phyloP scores from a whole-genome alignment of 208 protist species.

The Blechomonas ayalai region DNA sequence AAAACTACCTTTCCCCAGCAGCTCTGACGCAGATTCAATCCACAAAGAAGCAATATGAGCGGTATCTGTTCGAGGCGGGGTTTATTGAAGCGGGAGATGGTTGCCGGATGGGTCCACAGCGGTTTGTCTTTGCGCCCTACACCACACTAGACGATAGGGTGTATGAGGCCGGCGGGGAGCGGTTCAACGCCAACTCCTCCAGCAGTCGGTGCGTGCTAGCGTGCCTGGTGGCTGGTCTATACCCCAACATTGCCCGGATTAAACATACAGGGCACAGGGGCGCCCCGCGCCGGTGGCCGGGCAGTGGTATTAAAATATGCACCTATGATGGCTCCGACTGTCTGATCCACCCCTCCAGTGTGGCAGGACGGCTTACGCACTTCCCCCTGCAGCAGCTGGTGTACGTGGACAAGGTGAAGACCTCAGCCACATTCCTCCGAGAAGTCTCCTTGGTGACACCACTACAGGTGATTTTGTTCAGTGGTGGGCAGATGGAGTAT shows the following conservation, averaged over 20 bases:
- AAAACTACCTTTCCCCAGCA: slow-evolving; percentile 75
- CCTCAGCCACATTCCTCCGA: slow-evolving; percentile 86
- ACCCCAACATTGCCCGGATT: slow-evolving; percentile 89
- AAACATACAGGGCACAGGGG: slow-evolving; percentile 17
- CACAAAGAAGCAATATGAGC: slow-evolving; percentile 90
- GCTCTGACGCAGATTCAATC: slow-evolving; percentile 81
- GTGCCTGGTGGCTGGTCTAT: slow-evolving; percentile 91
- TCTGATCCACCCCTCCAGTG: slow-evolving; percentile 87
- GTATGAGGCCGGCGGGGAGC: slow-evolving; percentile 75
- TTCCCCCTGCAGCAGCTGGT: slow-evolving; percentile 79
- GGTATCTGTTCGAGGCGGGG: slow-evolving; percentile 85
- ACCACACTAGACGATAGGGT: slow-evolving; percentile 60
- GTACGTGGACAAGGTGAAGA: slow-evolving; percentile 94
- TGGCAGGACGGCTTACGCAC: slow-evolving; percentile 64
- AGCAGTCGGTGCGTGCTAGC: slow-evolving; percentile 85
- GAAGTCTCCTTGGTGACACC: slow-evolving; percentile 87
- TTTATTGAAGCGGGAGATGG: slow-evolving; percentile 60
- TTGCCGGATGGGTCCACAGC: slow-evolving; percentile 3
- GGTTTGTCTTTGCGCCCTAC: slow-evolving; percentile 57
- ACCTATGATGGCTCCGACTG: slow-evolving; percentile 84
- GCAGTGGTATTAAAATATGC: slow-evolving; percentile 6
- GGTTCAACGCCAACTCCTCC: slow-evolving; percentile 79
- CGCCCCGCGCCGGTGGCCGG: not conserved
- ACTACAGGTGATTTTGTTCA: slow-evolving; percentile 92
- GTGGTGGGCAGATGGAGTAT: slow-evolving; percentile 74